A percentile compares a stretch with the other conserved stretches of the same genome.
These are phyloP conservation scores for Pseudoneurospora amorphoporcata DNA, from an alignment of 495 filamentous ascomycete species.

Conservation along the genomic window DNA sequence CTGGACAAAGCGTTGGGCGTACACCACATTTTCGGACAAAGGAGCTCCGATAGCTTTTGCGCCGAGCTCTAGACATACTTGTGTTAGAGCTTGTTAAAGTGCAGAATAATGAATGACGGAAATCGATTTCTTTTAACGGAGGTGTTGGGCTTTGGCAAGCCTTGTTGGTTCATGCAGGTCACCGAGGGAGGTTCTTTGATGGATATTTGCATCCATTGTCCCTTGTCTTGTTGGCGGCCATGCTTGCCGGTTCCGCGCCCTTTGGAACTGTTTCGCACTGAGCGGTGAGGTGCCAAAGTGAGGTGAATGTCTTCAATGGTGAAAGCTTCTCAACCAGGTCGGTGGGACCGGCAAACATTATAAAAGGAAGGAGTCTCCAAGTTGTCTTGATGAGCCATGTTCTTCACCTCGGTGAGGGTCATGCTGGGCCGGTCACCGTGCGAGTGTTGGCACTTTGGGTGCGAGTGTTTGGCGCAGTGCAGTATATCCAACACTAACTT, in stretches of 20 bases:
- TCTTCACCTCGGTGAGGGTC: not conserved
- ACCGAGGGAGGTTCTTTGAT: not conserved
- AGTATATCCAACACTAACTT: not conserved
- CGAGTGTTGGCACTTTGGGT: not conserved
- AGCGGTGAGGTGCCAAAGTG: not conserved
- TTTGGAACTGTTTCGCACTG: not conserved
- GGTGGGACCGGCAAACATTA: not conserved
- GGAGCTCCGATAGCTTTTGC: not conserved
- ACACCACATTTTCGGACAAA: not conserved
- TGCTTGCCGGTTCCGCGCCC: not conserved
- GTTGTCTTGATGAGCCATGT: not conserved
- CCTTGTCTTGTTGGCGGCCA: not conserved
- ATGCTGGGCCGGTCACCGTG: not conserved
- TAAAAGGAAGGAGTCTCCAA: not conserved
- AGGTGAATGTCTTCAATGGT: not conserved
- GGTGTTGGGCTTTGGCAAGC: not conserved
- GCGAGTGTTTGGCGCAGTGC: not conserved
- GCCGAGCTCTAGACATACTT: not conserved
- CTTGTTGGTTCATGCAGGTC: not conserved
- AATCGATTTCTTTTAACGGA: not conserved
- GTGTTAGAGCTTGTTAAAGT: not conserved
- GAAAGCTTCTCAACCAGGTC: not conserved
- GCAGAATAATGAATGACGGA: not conserved
- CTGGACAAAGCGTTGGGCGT: not conserved
- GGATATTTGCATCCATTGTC: not conserved